Evolutionary conservation across 2,329 filamentous ascomycete genomes (phyloP), one percentile per base, ranked within the genome.

Genomic region (Pseudogymnoascus sp.): DNA sequence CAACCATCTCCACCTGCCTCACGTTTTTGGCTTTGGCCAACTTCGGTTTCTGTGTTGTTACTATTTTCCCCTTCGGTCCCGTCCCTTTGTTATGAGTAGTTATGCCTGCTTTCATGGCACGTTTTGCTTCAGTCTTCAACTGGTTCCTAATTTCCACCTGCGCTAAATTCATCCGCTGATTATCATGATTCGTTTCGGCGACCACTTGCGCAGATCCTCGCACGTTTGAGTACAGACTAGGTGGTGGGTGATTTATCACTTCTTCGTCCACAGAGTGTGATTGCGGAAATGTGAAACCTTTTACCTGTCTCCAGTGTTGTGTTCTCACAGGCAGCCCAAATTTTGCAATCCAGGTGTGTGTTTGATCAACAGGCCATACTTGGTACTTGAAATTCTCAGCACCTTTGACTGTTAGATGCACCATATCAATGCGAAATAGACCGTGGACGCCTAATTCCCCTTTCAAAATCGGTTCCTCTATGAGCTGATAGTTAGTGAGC

Each of bases 351-450:
- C 69, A 72, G 35, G 61, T 62, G 21, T 47, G 37, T 6, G 61
- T 65, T 62, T 67, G 37, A 63, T 72, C 67, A 10, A 64, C 44
- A 3, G 70, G 71, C 69, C 70, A 72, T 26, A 67, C 61, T 63
- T 71, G 67, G 63, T 72, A 72, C 21, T 38, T 61, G 63, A 71
- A 72, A 37, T 69, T 64, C 53, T 69, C 66, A 37, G 67, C 69
- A 16, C 66, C 69, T 61, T 62, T 53, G 33, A 72, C 24, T 4
- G 24, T 24, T 24, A 24, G 2, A 24, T 24, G 24, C 24, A 24
- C 24, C 24, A 24, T 24, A 24, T 24, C 24, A 24, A 24, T 24
- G 24, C 24, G 24, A 24, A 24, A 24, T 24, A 24, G 24, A 24
- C 24, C 24, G 4, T 24, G 24, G 24, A 24, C 24, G 24, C 24